Evolutionary conservation across 2,329 filamentous ascomycete genomes (phyloP).

Genomic region (Didymellaceae sp.): DNA sequence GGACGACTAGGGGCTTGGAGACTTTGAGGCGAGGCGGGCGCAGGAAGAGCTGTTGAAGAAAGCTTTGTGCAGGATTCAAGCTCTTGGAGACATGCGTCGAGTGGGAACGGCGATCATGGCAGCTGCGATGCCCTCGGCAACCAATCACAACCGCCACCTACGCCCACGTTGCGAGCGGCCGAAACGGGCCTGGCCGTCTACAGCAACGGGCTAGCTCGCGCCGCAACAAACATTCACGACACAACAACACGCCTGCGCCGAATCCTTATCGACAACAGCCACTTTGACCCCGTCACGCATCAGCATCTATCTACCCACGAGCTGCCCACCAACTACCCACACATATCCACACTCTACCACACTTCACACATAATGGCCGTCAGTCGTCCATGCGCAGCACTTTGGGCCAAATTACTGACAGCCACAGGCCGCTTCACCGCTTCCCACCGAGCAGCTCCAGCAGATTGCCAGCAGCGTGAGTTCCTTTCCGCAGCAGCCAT

Average conservation of each 20-base stretch:
- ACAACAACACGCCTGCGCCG: slow-evolving; percentile 19
- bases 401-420: not conserved
- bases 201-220: slow-evolving; percentile 14
- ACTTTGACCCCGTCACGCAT: not conserved
- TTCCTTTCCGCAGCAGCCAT: not conserved
- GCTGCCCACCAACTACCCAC: no score
- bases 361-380: slow-evolving; percentile 38
- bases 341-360: not conserved
- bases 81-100: slow-evolving; percentile 1
- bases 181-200: slow-evolving; percentile 18
- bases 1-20: slow-evolving; percentile 3
- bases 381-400: not conserved
- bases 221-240: slow-evolving; percentile 28
- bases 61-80: slow-evolving; percentile 21
- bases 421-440: slow-evolving; percentile 32
- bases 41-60: slow-evolving; percentile 5
- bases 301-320: no score
- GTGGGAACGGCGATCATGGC: slow-evolving; percentile 6
- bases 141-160: slow-evolving; percentile 41
- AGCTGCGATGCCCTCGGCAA: slow-evolving; percentile 16
- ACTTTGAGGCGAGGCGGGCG: not conserved
- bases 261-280: slow-evolving; percentile 8
- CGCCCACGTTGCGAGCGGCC: slow-evolving; percentile 11
- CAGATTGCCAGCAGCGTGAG: slow-evolving; percentile 41
- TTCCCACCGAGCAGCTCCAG: slow-evolving; percentile 42